A percentile compares a stretch with the other conserved stretches of the same genome.
Evolutionary conservation across 805 yeast species (phyloP).

Genomic region (Wickerhamomyces xylosicus): DNA sequence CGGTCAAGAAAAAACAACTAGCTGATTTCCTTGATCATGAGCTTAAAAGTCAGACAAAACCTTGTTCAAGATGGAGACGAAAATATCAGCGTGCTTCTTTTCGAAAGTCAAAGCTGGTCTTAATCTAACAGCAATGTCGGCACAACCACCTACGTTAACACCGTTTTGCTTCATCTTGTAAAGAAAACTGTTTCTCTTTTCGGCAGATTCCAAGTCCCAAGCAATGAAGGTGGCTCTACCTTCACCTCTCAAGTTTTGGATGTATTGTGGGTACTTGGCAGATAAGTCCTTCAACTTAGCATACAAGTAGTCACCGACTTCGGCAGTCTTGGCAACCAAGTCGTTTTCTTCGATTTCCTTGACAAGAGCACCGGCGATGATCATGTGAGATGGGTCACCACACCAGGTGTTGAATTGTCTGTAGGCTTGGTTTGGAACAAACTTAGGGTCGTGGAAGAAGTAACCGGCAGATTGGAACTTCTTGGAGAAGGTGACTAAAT

Average conservation of each 20-base stretch:
- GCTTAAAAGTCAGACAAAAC: conserved; percentile 15
- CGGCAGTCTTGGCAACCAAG: conserved; percentile 42
- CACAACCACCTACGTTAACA: conserved; percentile 80
- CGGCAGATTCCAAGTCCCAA: conserved; percentile 52
- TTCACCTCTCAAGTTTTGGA: conserved; percentile 62
- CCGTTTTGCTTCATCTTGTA: conserved; percentile 51
- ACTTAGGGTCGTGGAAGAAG: conserved; percentile 65
- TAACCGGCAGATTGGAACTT: conserved; percentile 87
- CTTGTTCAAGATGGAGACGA: conserved; percentile 35
- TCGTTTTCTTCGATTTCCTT: conserved; percentile 52
- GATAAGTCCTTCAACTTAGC: conserved; percentile 42
- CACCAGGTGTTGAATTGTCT: conserved; percentile 93
- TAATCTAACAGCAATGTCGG: conserved; percentile 65
- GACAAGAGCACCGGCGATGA: conserved; percentile 66
- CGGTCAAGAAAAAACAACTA: too few relatives aligned
- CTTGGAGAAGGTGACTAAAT: conserved; percentile 78
- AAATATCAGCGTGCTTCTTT: conserved; percentile 68
- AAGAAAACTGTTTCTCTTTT: conserved; percentile 53
- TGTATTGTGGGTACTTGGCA: conserved; percentile 39
- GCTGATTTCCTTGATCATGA: too few relatives aligned
- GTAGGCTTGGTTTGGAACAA: conserved; percentile 69
- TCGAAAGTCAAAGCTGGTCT: conserved; percentile 75
- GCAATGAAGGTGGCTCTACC: conserved; percentile 73
- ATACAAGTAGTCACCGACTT: conserved; percentile 62
- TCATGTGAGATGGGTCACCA: conserved; percentile 79